Evolutionary conservation across 2,329 filamentous ascomycete genomes (phyloP), one percentile per base, ranked within the genome.

Genomic region (Bipolaris zeicola): DNA sequence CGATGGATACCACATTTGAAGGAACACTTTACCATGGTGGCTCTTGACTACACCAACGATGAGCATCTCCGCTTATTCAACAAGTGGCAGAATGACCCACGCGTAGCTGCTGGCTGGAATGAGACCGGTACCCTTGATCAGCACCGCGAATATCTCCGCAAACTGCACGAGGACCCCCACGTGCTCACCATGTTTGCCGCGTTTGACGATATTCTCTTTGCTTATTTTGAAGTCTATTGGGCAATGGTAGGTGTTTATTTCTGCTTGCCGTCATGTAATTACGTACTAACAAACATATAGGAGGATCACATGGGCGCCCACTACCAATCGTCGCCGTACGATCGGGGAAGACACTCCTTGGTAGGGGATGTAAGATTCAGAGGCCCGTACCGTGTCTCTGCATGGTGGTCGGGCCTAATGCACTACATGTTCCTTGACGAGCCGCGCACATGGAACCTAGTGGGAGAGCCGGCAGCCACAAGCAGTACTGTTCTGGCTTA

Each of bases 201-300:
- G 24, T 94, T 91, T 71, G 84, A 93, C 53, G 87, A 89, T 28
- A 82, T 81, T 1, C 83, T 80, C 45, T 93, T 93, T 72, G 87
- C 89, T 0, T 93, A 93, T 72, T 92, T 90, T 70, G 90, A 94
- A 73, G 80, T 92, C 1, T 93, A 92, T 74, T 93, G 89, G 89
- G 88, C 86, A 34, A 87, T 86, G 79, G 83, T 84, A 76, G 60
- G 75, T 64, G 16, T 13, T 20, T 46, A 33, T n/a, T 22, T 48
- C 18, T 5, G 13, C 7, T 28, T 8, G 18, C 14, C 34, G 14
- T 50, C 3, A 13, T 26, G 4, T 28, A 52, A 31, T 42, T 51
- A 53, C 31, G 39, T 28, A 55, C 66, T 73, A 52, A 74, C 50
- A 36, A 13, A 43, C 10, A 41, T 11, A 16, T 60, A 82, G 80